Percentiles rank a stretch among this genome's conserved stretches.
These are phyloP conservation scores for Calonectria ilicicola DNA, from an alignment of 2,329 filamentous ascomycete genomes.

Conservation along the genomic window DNA sequence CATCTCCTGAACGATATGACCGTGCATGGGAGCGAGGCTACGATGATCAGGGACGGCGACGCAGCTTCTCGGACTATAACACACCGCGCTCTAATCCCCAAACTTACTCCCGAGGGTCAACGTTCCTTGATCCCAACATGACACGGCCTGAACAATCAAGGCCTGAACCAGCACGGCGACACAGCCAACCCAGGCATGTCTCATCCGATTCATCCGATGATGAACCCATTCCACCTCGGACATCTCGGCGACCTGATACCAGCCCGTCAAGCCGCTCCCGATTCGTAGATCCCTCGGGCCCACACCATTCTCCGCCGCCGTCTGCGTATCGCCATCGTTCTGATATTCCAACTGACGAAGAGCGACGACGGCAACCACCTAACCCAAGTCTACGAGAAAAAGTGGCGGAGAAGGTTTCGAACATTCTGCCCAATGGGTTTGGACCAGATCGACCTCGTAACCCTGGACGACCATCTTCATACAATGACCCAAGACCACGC, in stretches of 20 bases:
- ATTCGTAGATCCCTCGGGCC: neutral
- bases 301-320: slow-evolving; percentile 44
- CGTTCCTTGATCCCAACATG: slow-evolving; percentile 51
- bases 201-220: slow-evolving; percentile 58
- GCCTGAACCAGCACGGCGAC: slow-evolving; percentile 52
- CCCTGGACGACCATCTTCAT: slow-evolving; percentile 49
- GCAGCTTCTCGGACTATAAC: slow-evolving; percentile 65
- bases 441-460: slow-evolving; percentile 51
- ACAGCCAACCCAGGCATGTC: slow-evolving; percentile 62
- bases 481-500: slow-evolving; percentile 47
- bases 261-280: slow-evolving; percentile 36
- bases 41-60: slow-evolving; percentile 57
- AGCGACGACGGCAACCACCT: slow-evolving; percentile 49
- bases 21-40: slow-evolving; percentile 51
- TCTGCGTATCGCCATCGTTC: slow-evolving; percentile 48
- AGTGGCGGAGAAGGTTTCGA: slow-evolving; percentile 58
- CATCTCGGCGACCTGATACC: slow-evolving; percentile 41
- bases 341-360: slow-evolving; percentile 51
- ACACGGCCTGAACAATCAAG: slow-evolving; percentile 29
- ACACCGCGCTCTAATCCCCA: slow-evolving; percentile 48
- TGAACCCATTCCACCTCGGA: slow-evolving; percentile 46
- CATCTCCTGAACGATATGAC: slow-evolving; percentile 48
- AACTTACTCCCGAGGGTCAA: slow-evolving; percentile 41
- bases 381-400: slow-evolving; percentile 59
- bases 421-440: slow-evolving; percentile 54